Percentiles rank a stretch among this genome's conserved stretches.
Conservation (phyloP, 495 filamentous ascomycete genomes). For the Tuber microsphaerosporum region DNA sequence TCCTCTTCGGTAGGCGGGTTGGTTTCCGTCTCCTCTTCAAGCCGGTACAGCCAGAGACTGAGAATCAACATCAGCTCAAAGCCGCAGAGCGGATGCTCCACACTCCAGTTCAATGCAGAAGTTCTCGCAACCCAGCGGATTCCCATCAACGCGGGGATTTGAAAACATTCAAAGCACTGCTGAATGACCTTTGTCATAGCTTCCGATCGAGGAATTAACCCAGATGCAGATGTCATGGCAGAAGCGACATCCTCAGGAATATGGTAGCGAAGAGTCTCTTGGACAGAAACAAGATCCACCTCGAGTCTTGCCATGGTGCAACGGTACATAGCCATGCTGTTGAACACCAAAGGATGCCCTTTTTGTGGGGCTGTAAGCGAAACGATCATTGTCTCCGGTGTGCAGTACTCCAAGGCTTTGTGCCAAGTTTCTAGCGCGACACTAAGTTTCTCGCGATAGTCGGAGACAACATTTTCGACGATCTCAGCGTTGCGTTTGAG, state of each 20-base stretch:
- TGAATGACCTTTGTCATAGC: slow-evolving; percentile 99
- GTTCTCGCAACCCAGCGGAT: slow-evolving; percentile 97
- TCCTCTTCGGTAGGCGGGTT: slow-evolving; percentile 77
- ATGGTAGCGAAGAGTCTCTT: slow-evolving; percentile 94
- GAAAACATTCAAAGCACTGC: slow-evolving; percentile 96
- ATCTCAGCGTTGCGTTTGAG: slow-evolving; percentile 96
- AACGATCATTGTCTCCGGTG: slow-evolving; percentile 83
- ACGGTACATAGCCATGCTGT: slow-evolving; percentile 94
- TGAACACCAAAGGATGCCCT: slow-evolving; percentile 97
- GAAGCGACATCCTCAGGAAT: slow-evolving; percentile 93
- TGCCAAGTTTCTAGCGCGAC: slow-evolving; percentile 97
- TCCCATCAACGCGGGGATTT: slow-evolving; percentile 86
- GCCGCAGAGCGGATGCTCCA: slow-evolving; percentile 94
- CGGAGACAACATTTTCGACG: slow-evolving; percentile 90
- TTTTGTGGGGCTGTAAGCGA: slow-evolving; percentile 92
- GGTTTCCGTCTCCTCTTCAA: slow-evolving; percentile 93
- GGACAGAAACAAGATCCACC: slow-evolving; percentile 89
- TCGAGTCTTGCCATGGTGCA: slow-evolving; percentile 87
- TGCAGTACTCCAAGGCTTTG: slow-evolving; percentile 86
- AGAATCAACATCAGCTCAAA: slow-evolving; percentile 98
- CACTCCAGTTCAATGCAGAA: slow-evolving; percentile 96
- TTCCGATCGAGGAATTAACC: slow-evolving; percentile 84
- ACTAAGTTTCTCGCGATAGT: slow-evolving; percentile 78
- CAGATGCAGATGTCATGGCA: slow-evolving; percentile 87
- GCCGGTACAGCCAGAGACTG: slow-evolving; percentile 93